A percentile compares a stretch with the other conserved stretches of the same genome.
Conservation (phyloP, 1,139 yeast genomes). For the Debaryomyces sp. region DNA sequence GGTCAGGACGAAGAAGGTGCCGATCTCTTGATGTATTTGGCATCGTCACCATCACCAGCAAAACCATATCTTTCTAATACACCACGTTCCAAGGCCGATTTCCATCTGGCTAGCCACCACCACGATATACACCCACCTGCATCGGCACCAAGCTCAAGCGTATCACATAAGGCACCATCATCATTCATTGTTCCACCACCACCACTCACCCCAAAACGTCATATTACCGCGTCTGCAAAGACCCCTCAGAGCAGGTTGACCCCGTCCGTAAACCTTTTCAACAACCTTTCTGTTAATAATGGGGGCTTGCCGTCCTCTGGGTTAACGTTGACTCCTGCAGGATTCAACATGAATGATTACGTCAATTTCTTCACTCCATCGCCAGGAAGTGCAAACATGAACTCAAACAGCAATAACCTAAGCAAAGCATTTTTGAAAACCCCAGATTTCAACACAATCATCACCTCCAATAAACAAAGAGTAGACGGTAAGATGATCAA, state of each 20-base stretch:
- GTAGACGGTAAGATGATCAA: slow-evolving; percentile 51
- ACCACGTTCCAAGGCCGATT: slow-evolving; percentile 26
- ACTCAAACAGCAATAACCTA: slow-evolving; percentile 14
- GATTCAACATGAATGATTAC: slow-evolving; percentile 82
- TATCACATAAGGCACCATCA: slow-evolving; percentile 15
- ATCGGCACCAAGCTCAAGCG: slow-evolving; percentile 6
- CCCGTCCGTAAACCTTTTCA: slow-evolving; percentile 42
- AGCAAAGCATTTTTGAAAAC: slow-evolving; percentile 40
- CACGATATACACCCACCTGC: slow-evolving; percentile 10
- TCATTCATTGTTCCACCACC: slow-evolving; percentile 46
- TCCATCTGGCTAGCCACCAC: neutral
- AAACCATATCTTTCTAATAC: slow-evolving; percentile 40
- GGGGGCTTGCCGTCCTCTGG: slow-evolving; percentile 48
- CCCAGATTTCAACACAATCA: slow-evolving; percentile 44
- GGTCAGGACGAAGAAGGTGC: slow-evolving; percentile 75
- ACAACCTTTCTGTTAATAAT: slow-evolving; percentile 18
- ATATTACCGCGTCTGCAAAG: slow-evolving; percentile 29
- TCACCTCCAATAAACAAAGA: slow-evolving; percentile 24
- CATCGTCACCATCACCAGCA: slow-evolving; percentile 84
- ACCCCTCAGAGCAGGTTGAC: slow-evolving; percentile 51
- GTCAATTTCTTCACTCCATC: slow-evolving; percentile 79
- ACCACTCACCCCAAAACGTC: slow-evolving; percentile 50
- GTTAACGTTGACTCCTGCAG: slow-evolving; percentile 59
- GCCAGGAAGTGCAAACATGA: slow-evolving; percentile 44
- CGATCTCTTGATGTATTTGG: slow-evolving; percentile 75